Percentiles rank a stretch among this genome's conserved stretches.
Conservation (phyloP, 306 rosid genomes). For the Cucurbita argyrosperma region DNA sequence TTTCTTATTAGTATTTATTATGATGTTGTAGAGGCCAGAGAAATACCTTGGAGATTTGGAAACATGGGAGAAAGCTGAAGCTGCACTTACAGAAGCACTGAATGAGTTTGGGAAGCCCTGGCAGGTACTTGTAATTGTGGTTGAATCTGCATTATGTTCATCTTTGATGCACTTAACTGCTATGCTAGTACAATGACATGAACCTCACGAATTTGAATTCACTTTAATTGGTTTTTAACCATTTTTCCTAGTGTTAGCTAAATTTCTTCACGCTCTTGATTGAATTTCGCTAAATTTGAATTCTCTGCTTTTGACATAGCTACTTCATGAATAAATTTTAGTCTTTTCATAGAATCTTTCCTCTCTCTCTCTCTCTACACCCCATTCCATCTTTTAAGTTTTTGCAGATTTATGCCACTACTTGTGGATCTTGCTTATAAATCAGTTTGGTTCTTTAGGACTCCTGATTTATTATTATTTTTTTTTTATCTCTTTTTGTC, state of each 20-base stretch:
- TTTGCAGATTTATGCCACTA: not conserved
- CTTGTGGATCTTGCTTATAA: not conserved
- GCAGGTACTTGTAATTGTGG: slow-evolving; percentile 44
- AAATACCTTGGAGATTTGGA: slow-evolving; percentile 58
- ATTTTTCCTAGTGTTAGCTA: not conserved
- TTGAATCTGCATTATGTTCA: not conserved
- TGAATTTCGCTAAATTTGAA: not conserved
- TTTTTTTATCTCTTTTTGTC: not conserved
- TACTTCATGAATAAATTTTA: not conserved
- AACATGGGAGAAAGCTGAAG: slow-evolving; percentile 93
- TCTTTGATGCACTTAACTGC: not conserved
- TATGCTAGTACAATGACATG: not conserved
- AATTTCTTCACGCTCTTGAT: not conserved
- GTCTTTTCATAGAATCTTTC: not conserved
- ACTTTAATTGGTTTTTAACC: not conserved
- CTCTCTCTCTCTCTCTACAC: not conserved
- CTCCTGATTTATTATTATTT: not conserved
- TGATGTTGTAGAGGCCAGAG: slow-evolving; percentile 52
- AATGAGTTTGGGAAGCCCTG: slow-evolving; percentile 78
- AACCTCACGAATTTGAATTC: not conserved
- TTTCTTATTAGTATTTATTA: not conserved
- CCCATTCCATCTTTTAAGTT: not conserved
- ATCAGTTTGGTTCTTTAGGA: not conserved
- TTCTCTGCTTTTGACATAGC: not conserved
- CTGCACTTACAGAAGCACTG: slow-evolving; percentile 68